These are phyloP conservation scores for Lodderomyces metapsilosis DNA, from an alignment of 1,139 yeast genomes.

Conservation along the genomic window DNA sequence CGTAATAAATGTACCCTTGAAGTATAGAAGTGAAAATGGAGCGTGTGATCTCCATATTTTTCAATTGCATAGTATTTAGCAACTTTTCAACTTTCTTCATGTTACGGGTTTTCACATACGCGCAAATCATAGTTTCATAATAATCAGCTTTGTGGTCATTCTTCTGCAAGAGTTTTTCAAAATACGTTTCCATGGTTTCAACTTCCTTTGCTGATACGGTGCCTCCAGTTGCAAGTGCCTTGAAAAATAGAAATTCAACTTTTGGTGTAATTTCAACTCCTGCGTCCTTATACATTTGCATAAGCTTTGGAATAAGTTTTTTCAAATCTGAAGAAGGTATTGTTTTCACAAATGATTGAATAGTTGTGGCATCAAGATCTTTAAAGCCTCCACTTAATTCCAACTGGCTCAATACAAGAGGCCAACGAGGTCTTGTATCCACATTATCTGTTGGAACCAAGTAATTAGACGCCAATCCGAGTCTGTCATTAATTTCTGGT, in stretches of 20 bases:
- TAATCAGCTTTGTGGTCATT: constrained; percentile 12
- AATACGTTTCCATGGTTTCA: constrained; percentile 24
- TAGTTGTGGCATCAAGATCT: constrained; percentile 35
- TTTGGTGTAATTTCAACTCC: constrained; percentile 29
- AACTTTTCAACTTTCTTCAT: constrained; percentile 33
- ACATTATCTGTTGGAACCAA: constrained; percentile 22
- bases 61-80: constrained; percentile 48
- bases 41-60: constrained; percentile 54
- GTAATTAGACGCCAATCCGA: constrained; percentile 46
- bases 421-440: constrained; percentile 44
- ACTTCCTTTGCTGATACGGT: constrained; percentile 23
- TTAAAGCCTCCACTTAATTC: constrained; percentile 39
- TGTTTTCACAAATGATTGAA: constrained; percentile 37
- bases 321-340: constrained; percentile 43
- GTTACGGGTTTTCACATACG: constrained; percentile 37
- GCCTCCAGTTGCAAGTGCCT: constrained; percentile 32
- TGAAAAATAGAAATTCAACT: constrained; percentile 46
- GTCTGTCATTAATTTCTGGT: constrained; percentile 32
- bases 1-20: constrained; percentile 60
- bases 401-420: constrained; percentile 47
- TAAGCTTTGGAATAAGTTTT: constrained; percentile 32
- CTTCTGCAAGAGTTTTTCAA: constrained; percentile 15
- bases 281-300: constrained; percentile 34
- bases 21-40: constrained; percentile 62
- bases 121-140: constrained; percentile 36